phyloP scores from a whole-genome alignment of 225 moss, liverwort and hornwort species.

The Asterella californica region DNA sequence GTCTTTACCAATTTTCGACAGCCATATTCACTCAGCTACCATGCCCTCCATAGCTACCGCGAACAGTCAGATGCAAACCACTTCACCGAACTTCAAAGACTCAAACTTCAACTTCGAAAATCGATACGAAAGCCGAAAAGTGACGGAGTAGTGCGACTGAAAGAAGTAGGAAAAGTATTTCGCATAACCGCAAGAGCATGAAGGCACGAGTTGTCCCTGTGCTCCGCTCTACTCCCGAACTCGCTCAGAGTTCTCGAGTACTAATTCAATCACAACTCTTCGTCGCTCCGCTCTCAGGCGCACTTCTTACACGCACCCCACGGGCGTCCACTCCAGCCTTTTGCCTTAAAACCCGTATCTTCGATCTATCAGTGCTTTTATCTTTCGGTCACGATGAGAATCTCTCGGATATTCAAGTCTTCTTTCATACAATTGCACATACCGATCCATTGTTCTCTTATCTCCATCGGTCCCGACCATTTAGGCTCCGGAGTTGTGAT shows the following conservation, averaged over 20 bases:
- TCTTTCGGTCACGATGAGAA: not conserved
- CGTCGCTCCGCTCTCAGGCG: not conserved
- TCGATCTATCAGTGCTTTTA: not conserved
- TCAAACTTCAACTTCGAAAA: not conserved
- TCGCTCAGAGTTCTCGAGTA: not conserved
- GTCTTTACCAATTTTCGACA: not conserved
- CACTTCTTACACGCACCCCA: not conserved
- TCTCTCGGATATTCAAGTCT: not conserved
- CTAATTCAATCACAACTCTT: not conserved
- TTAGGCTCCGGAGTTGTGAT: not conserved
- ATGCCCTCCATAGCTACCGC: not conserved
- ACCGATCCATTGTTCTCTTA: not conserved
- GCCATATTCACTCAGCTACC: constrained; percentile 15
- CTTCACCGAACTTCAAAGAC: not conserved
- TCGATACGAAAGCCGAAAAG: not conserved
- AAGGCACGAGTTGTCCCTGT: not conserved
- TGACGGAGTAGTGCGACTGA: not conserved
- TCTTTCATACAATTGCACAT: not conserved
- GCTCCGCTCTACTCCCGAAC: not conserved
- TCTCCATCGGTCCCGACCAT: not conserved
- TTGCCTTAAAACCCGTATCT: not conserved
- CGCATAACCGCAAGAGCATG: not conserved
- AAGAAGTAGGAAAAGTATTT: not conserved
- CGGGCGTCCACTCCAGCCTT: not conserved
- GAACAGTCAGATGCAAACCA: not conserved